Evolutionary conservation across 371 early-diverging fungal genomes (phyloP).

Genomic region (Dichotomocladium elegans): DNA sequence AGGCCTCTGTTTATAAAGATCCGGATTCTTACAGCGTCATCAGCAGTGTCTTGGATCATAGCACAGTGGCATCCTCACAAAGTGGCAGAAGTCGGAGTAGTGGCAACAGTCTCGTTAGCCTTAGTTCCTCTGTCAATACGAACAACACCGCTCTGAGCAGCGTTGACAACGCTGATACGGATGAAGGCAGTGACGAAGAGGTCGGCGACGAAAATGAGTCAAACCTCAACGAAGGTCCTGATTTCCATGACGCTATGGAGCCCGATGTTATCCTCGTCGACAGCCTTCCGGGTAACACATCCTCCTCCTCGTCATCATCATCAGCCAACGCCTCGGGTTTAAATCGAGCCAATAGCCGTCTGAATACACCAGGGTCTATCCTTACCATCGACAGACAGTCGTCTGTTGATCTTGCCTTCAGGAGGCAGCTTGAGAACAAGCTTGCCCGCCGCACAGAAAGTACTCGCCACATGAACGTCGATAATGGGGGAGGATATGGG

Average conservation of each 20-base stretch:
- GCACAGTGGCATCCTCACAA: slow-evolving; percentile 10
- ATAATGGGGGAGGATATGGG: slow-evolving; percentile 11
- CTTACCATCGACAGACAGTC: slow-evolving; percentile 21
- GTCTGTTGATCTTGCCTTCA: slow-evolving; percentile 24
- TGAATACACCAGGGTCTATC: no score
- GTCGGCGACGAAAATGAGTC: neutral
- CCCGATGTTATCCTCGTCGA: slow-evolving; percentile 24
- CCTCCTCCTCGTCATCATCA: neutral
- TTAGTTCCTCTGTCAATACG: slow-evolving; percentile 1
- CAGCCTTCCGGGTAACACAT: slow-evolving; percentile 2
- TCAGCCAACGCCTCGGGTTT: neutral
- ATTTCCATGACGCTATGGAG: slow-evolving; percentile 35
- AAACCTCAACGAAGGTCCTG: slow-evolving; percentile 9
- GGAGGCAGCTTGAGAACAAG: slow-evolving; percentile 18
- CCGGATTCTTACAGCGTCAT: slow-evolving; percentile 20
- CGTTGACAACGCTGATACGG: neutral
- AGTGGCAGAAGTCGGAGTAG: slow-evolving; percentile 17
- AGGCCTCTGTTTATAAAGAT: slow-evolving; percentile 9
- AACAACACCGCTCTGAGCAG: neutral
- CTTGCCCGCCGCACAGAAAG: slow-evolving; percentile 14
- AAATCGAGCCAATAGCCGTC: no score
- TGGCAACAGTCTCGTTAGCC: slow-evolving; percentile 1
- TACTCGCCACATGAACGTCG: slow-evolving; percentile 3
- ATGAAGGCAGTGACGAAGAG: slow-evolving; percentile 1
- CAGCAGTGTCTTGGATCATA: slow-evolving; percentile 17